Conservation (phyloP, 164 flowering plant species). For the Chimonanthus praecox region DNA sequence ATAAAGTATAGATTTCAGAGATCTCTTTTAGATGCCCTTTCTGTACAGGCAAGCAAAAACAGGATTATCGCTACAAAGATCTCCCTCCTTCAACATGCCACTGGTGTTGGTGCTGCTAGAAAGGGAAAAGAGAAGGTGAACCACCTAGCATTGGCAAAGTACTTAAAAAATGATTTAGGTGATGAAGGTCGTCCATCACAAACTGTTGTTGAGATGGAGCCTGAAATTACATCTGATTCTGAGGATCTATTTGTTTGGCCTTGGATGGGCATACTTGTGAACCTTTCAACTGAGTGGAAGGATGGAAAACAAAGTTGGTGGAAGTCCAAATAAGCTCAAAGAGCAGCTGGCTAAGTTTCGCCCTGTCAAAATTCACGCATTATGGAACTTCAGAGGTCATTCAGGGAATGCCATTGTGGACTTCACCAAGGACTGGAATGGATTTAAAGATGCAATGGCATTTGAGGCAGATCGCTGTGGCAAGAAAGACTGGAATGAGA, state of each 20-base stretch:
- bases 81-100: slow-evolving; percentile 80
- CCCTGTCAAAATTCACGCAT: slow-evolving; percentile 14
- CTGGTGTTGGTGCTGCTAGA: slow-evolving; percentile 59
- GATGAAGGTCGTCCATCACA: slow-evolving; percentile 26
- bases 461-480: slow-evolving; percentile 30
- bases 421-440: not conserved
- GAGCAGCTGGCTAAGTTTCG: slow-evolving; percentile 5
- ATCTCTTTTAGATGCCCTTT: slow-evolving; percentile 59
- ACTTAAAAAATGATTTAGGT: slow-evolving; percentile 47
- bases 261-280: slow-evolving; percentile 20
- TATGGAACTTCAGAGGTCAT: slow-evolving; percentile 15
- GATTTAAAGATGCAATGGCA: slow-evolving; percentile 6
- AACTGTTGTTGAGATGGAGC: slow-evolving; percentile 19
- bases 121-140: slow-evolving; percentile 61
- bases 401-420: slow-evolving; percentile 13
- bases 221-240: slow-evolving; percentile 21
- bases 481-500: slow-evolving; percentile 53
- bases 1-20: slow-evolving; percentile 35
- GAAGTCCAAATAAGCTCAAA: slow-evolving; percentile 6
- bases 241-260: slow-evolving; percentile 13
- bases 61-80: slow-evolving; percentile 50
- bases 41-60: slow-evolving; percentile 64
- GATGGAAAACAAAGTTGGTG: slow-evolving; percentile 11
- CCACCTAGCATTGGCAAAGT: slow-evolving; percentile 64
- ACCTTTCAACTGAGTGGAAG: slow-evolving; percentile 10